A percentile compares a stretch with the other conserved stretches of the same genome.
phyloP scores from a whole-genome alignment of 2,329 filamentous ascomycete species.

The Phialemoniopsis sp. region DNA sequence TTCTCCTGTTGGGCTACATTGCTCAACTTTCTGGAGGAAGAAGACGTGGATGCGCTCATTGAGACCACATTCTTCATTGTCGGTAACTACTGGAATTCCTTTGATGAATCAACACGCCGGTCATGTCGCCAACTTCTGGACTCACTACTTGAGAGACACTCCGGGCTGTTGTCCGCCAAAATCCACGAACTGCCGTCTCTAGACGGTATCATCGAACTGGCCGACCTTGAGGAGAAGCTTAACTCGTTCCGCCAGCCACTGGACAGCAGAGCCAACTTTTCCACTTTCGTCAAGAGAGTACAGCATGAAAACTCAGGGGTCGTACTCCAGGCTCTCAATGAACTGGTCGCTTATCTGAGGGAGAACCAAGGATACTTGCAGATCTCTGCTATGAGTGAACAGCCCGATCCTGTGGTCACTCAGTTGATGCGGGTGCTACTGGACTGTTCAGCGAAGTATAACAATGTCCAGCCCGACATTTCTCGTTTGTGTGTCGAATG shows the following conservation, averaged over 20 bases:
- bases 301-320: constrained; percentile 83
- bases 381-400: constrained; percentile 74
- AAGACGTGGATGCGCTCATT: constrained; percentile 69
- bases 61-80: constrained; percentile 90
- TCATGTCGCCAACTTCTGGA: constrained; percentile 60
- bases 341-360: constrained; percentile 71
- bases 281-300: constrained; percentile 69
- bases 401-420: constrained; percentile 71
- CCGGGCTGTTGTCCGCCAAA: constrained; percentile 56
- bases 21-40: constrained; percentile 67
- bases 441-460: constrained; percentile 81
- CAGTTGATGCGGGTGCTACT: constrained; percentile 73
- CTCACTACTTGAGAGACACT: constrained; percentile 61
- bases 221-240: constrained; percentile 63
- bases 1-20: constrained; percentile 84
- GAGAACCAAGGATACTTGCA: constrained; percentile 75
- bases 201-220: constrained; percentile 63
- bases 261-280: constrained; percentile 62
- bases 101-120: constrained; percentile 57
- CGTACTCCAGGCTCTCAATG: constrained; percentile 73
- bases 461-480: constrained; percentile 62
- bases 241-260: constrained; percentile 59
- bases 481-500: constrained; percentile 73
- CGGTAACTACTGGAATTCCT: constrained; percentile 69
- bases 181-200: constrained; percentile 78